Conservation (phyloP, 1,139 yeast genomes). For the Arxiozyma slooffiae region DNA sequence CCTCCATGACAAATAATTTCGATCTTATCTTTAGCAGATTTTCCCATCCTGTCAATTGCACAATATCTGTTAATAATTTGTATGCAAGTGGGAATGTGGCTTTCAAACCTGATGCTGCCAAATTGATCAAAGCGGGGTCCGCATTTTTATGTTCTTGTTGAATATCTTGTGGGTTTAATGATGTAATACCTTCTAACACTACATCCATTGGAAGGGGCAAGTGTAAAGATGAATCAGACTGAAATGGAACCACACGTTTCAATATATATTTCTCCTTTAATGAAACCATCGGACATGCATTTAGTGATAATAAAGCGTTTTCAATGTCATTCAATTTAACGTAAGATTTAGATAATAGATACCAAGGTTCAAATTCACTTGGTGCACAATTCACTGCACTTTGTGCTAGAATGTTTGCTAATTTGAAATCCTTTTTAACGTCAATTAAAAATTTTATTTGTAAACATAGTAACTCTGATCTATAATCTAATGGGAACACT, state of each 20-base stretch:
- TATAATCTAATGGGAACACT: constrained; percentile 19
- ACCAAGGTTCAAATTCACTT: constrained; percentile 90
- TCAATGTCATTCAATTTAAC: constrained; percentile 70
- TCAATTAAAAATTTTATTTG: constrained; percentile 69
- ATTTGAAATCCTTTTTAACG: constrained; percentile 53
- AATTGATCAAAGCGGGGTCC: constrained; percentile 61
- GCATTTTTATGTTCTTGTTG: constrained; percentile 47
- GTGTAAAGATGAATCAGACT: constrained; percentile 37
- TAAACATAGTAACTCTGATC: constrained; percentile 31
- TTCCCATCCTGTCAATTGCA: constrained; percentile 84
- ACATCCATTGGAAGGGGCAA: constrained; percentile 85
- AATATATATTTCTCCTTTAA: constrained; percentile 65
- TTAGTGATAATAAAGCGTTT: constrained; percentile 74
- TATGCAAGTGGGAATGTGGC: constrained; percentile 84
- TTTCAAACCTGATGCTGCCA: constrained; percentile 78
- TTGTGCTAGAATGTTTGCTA: constrained; percentile 69
- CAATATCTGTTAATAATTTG: constrained; percentile 68
- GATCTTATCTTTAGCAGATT: constrained; percentile 72
- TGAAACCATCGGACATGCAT: constrained; percentile 92
- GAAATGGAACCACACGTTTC: constrained; percentile 33
- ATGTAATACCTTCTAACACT: constrained; percentile 46
- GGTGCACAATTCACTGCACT: constrained; percentile 85
- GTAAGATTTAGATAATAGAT: constrained; percentile 63
- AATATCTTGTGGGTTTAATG: constrained; percentile 43
- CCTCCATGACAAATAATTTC: constrained; percentile 93